A percentile compares a stretch with the other conserved stretches of the same genome.
phyloP scores from a whole-genome alignment of 768 basidiomycete species.

The Leucocoprinus sp. region DNA sequence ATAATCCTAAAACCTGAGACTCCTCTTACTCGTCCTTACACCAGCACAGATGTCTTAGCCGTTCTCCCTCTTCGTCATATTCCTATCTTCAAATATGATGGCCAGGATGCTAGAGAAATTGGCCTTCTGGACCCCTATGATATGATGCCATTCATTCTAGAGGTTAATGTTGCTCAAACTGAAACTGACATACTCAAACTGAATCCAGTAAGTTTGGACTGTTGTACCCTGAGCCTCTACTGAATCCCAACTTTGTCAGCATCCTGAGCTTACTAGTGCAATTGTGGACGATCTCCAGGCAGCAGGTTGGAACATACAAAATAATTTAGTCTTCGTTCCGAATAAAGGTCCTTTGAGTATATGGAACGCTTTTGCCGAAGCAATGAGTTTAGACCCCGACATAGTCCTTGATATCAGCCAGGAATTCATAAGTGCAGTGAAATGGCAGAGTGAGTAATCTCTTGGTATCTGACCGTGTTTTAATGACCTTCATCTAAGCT shows the following conservation, averaged over 20 bases:
- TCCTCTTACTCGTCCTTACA: slow-evolving; percentile 20
- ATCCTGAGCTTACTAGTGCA: slow-evolving; percentile 18
- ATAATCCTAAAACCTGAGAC: slow-evolving; percentile 29
- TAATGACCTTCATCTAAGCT: slow-evolving; percentile 18
- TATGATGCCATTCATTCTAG: slow-evolving; percentile 34
- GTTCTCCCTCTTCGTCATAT: slow-evolving; percentile 36
- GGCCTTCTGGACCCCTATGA: slow-evolving; percentile 48
- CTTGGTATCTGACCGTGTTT: background rate
- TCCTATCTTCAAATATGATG: slow-evolving; percentile 37
- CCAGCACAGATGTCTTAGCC: slow-evolving; percentile 32
- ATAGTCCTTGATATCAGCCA: slow-evolving; percentile 34
- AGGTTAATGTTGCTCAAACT: background rate
- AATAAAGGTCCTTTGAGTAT: slow-evolving; percentile 28
- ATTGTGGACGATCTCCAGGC: slow-evolving; percentile 20
- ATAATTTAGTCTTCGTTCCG: slow-evolving; percentile 19
- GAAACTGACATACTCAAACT: background rate
- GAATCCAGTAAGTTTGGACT: background rate
- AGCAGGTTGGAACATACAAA: slow-evolving; percentile 20
- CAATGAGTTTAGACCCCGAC: slow-evolving; percentile 25
- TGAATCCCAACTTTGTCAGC: slow-evolving; percentile 18
- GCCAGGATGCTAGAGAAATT: slow-evolving; percentile 29
- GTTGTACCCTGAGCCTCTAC: background rate
- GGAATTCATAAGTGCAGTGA: slow-evolving; percentile 41
- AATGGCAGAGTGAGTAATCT: slow-evolving; percentile 40
- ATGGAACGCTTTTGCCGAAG: slow-evolving; percentile 35